phyloP scores from a whole-genome alignment of 2,329 filamentous ascomycete genomes.

The Colletotrichum agaves region DNA sequence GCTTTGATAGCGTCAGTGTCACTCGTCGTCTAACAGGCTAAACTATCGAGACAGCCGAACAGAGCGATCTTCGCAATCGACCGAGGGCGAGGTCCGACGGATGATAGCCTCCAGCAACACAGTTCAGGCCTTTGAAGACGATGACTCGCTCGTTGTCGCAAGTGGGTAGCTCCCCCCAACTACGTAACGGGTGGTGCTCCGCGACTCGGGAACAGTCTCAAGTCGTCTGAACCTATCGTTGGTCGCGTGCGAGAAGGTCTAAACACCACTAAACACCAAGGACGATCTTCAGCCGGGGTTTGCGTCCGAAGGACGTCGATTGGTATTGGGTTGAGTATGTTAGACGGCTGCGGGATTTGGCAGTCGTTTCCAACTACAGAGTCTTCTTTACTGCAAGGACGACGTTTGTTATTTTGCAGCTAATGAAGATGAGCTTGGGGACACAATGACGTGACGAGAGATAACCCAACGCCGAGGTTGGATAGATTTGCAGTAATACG shows the following conservation, averaged over 20 bases:
- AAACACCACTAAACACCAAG: constrained; percentile 4
- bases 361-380: constrained; percentile 9
- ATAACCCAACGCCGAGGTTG: neutral
- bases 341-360: constrained; percentile 8
- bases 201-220: constrained; percentile 35
- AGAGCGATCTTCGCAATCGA: neutral
- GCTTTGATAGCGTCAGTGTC: constrained; percentile 10
- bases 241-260: constrained; percentile 16
- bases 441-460: constrained; percentile 15
- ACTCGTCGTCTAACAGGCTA: neutral
- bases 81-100: neutral
- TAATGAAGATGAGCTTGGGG: constrained; percentile 19
- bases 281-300: constrained; percentile 36
- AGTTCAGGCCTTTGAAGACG: neutral
- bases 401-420: constrained; percentile 1
- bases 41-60: neutral
- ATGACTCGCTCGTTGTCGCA: constrained; percentile 15
- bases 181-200: constrained; percentile 30
- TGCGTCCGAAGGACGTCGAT: constrained; percentile 27
- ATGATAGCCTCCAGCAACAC: neutral
- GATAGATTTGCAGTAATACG: neutral
- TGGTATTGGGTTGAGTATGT: constrained; percentile 26
- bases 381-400: constrained; percentile 3
- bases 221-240: constrained; percentile 31
- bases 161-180: constrained; percentile 15